A percentile compares a stretch with the other conserved stretches of the same genome.
These are phyloP conservation scores for Phaeophleospora eucalypticola DNA, from an alignment of 2,329 filamentous ascomycete species.

Conservation along the genomic window DNA sequence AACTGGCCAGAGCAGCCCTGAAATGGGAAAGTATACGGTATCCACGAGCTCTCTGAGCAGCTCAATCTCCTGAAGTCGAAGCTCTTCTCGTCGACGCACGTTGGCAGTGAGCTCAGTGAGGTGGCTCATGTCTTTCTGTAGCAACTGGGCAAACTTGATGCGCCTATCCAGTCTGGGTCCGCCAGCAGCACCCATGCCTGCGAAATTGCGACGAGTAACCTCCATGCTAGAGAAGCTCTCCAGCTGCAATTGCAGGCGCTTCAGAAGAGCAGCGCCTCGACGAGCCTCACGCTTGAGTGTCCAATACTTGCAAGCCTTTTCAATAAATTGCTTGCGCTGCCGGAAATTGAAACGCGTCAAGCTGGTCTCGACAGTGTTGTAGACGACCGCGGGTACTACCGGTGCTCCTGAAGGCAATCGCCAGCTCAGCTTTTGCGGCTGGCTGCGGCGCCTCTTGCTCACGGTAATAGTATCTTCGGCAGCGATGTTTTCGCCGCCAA, in stretches of 20 bases:
- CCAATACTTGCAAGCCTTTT: conserved; percentile 95
- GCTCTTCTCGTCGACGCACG: conserved; percentile 69
- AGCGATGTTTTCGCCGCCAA: conserved; percentile 39
- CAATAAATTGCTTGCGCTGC: conserved; percentile 86
- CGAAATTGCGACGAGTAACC: conserved; percentile 89
- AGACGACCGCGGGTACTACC: conserved; percentile 84
- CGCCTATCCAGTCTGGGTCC: conserved; percentile 71
- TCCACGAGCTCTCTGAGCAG: conserved; percentile 77
- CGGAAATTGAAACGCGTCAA: conserved; percentile 77
- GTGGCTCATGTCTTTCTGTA: conserved; percentile 72
- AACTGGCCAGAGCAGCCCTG: conserved; percentile 69
- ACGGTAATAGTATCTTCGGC: conserved; percentile 53
- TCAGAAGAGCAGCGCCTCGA: conserved; percentile 83
- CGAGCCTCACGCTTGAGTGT: conserved; percentile 92
- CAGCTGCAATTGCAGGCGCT: conserved; percentile 88
- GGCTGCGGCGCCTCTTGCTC: conserved; percentile 58
- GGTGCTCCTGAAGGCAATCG: conserved; percentile 91
- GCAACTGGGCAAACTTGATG: conserved; percentile 78
- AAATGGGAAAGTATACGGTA: conserved; percentile 85
- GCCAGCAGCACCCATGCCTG: conserved; percentile 85
- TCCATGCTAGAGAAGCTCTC: conserved; percentile 98
- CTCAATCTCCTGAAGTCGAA: conserved; percentile 72
- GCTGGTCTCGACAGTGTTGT: conserved; percentile 78
- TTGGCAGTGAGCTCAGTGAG: conserved; percentile 66
- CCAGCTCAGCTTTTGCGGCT: conserved; percentile 68